These are phyloP conservation scores for Pythium folliculosum DNA, from an alignment of 352 stramenopile species.

Conservation along the genomic window DNA sequence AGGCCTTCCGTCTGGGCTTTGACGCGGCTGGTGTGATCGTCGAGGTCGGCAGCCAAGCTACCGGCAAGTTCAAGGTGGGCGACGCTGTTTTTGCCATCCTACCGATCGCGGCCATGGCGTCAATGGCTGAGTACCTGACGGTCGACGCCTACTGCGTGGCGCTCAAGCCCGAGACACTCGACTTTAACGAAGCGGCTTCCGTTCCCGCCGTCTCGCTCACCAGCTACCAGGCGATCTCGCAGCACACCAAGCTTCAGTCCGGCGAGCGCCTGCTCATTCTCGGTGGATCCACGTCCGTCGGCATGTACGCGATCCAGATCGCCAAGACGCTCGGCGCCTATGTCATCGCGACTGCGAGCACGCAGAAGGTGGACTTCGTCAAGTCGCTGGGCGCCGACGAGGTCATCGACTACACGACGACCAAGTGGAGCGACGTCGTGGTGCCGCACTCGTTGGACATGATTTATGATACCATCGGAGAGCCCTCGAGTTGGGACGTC, in stretches of 20 bases:
- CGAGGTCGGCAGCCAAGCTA: not conserved
- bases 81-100: constrained; percentile 27
- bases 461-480: constrained; percentile 25
- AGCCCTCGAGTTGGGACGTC: constrained; percentile 32
- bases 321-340: no score
- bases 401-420: constrained; percentile 44
- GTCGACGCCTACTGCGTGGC: constrained; percentile 36
- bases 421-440: constrained; percentile 40
- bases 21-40: constrained; percentile 25
- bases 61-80: constrained; percentile 7
- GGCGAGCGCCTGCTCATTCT: constrained; percentile 47
- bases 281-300: constrained; percentile 38
- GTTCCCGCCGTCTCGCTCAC: constrained; percentile 36
- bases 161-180: constrained; percentile 41
- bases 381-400: constrained; percentile 39
- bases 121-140: constrained; percentile 44
- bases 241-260: constrained; percentile 37
- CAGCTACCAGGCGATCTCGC: constrained; percentile 35
- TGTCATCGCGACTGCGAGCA: constrained; percentile 33
- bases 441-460: constrained; percentile 21
- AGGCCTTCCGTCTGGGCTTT: constrained; percentile 36
- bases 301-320: constrained; percentile 45
- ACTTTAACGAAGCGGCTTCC: constrained; percentile 40
- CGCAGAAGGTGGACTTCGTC: constrained; percentile 35
- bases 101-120: not conserved